Conservation (phyloP, 2,329 filamentous ascomycete species). For the Aspergillus amoenus region DNA sequence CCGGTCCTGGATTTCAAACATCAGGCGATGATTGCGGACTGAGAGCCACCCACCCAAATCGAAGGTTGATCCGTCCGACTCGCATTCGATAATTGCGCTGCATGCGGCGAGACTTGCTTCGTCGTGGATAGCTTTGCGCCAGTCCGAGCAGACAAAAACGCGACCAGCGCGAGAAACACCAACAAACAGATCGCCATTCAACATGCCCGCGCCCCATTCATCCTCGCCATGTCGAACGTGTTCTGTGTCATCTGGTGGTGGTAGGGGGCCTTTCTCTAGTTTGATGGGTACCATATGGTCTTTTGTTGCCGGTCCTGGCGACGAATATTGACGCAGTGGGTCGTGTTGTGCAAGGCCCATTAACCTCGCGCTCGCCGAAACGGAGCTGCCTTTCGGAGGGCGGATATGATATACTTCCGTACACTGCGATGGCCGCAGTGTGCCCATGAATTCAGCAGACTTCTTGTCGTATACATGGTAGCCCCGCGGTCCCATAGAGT, state of each 20-base stretch:
- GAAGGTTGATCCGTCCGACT: slow-evolving; percentile 42
- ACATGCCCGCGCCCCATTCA: slow-evolving; percentile 51
- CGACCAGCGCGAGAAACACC: slow-evolving; percentile 46
- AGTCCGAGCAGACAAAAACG: slow-evolving; percentile 46
- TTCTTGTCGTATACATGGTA: slow-evolving; percentile 46
- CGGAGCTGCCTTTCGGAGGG: slow-evolving; percentile 22
- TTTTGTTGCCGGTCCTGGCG: slow-evolving; percentile 21
- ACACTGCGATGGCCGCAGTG: slow-evolving; percentile 36
- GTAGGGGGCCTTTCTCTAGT: slow-evolving; percentile 27
- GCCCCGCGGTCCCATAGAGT: slow-evolving; percentile 44
- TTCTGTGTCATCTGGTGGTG: slow-evolving; percentile 20
- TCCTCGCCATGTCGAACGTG: slow-evolving; percentile 37
- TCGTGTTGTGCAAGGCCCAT: slow-evolving; percentile 23
- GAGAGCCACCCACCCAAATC: slow-evolving; percentile 50
- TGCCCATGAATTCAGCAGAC: slow-evolving; percentile 40
- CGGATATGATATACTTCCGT: slow-evolving; percentile 36
- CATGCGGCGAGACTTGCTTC: slow-evolving; percentile 24
- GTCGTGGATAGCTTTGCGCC: slow-evolving; percentile 38
- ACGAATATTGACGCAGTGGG: slow-evolving; percentile 19
- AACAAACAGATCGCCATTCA: slow-evolving; percentile 43
- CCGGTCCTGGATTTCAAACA: slow-evolving; percentile 46
- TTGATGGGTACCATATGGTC: slow-evolving; percentile 30
- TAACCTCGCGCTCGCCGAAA: slow-evolving; percentile 18
- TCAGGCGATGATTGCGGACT: slow-evolving; percentile 41
- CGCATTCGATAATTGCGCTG: slow-evolving; percentile 43